Percentiles rank a stretch among this genome's conserved stretches.
Evolutionary conservation across 2,329 filamentous ascomycete genomes (phyloP).

Genomic region (Colletotrichum agaves): DNA sequence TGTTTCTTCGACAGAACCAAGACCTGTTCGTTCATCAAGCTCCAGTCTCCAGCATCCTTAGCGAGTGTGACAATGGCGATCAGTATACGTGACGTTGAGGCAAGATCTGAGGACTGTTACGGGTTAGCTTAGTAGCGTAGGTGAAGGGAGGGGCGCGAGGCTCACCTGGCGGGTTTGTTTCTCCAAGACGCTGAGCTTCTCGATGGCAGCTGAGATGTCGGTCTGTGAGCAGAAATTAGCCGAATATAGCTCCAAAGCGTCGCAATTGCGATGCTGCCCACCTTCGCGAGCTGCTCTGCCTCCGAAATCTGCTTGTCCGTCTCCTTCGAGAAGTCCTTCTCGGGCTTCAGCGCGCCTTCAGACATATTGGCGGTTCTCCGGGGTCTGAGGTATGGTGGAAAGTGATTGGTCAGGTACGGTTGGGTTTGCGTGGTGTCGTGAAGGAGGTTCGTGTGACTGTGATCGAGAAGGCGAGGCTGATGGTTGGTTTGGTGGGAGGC

Average conservation of each 20-base stretch:
- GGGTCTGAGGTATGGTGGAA: neutral
- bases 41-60: slow-evolving; percentile 94
- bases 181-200: slow-evolving; percentile 91
- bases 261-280: slow-evolving; percentile 49
- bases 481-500: slow-evolving; percentile 36
- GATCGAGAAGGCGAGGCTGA: slow-evolving; percentile 24
- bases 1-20: slow-evolving; percentile 98
- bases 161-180: slow-evolving; percentile 96
- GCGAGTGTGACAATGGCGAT: slow-evolving; percentile 92
- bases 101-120: slow-evolving; percentile 87
- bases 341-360: slow-evolving; percentile 85
- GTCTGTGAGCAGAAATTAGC: slow-evolving; percentile 55
- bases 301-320: slow-evolving; percentile 92
- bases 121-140: slow-evolving; percentile 42
- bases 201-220: slow-evolving; percentile 87
- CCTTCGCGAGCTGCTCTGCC: slow-evolving; percentile 89
- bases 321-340: slow-evolving; percentile 99
- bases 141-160: slow-evolving; percentile 30
- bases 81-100: slow-evolving; percentile 90
- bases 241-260: neutral
- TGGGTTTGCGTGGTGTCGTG: neutral
- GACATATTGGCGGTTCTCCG: slow-evolving; percentile 70
- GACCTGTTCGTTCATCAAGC: slow-evolving; percentile 94
- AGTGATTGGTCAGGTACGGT: neutral
- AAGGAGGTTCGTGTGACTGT: neutral